Evolutionary conservation across 345 rosid species (phyloP).

Genomic region (Melaleuca alternifolia): DNA sequence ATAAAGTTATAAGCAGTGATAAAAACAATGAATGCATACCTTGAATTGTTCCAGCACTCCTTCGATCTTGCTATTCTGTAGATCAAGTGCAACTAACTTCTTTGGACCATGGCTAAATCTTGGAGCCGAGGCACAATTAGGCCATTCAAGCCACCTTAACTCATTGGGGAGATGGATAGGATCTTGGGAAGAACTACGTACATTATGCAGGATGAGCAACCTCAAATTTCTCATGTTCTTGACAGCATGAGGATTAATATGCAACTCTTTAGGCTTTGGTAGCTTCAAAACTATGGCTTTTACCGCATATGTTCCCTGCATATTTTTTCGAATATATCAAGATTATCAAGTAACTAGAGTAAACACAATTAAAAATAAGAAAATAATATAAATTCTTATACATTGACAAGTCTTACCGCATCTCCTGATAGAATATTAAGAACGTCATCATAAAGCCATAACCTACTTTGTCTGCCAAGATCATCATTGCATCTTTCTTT

Average conservation of each 20-base stretch:
- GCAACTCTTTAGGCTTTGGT: rapidly evolving
- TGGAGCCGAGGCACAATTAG: not conserved
- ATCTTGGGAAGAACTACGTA: not conserved
- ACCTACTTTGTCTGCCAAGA: rapidly evolving
- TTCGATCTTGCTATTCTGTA: not conserved
- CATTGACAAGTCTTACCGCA: not conserved
- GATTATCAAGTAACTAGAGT: too few species aligned
- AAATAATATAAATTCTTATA: rapidly evolving
- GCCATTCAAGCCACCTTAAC: slow-evolving; percentile 3
- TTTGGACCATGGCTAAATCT: not conserved
- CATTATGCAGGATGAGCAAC: not conserved
- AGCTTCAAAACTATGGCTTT: not conserved
- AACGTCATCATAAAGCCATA: not conserved
- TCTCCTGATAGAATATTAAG: not conserved
- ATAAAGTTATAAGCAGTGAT: not conserved
- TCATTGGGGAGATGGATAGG: not conserved
- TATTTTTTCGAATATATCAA: too few species aligned
- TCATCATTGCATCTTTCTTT: not conserved
- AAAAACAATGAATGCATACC: not conserved
- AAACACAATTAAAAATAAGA: too few species aligned
- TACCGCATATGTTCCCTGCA: slow-evolving; percentile 1
- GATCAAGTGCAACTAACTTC: not conserved
- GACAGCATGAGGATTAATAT: not conserved
- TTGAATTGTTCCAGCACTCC: not conserved
- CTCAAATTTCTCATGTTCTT: not conserved